Evolutionary conservation across 1,139 yeast genomes (phyloP), one percentile per base, ranked within the genome.

Genomic region (Candida dubliniensis): DNA sequence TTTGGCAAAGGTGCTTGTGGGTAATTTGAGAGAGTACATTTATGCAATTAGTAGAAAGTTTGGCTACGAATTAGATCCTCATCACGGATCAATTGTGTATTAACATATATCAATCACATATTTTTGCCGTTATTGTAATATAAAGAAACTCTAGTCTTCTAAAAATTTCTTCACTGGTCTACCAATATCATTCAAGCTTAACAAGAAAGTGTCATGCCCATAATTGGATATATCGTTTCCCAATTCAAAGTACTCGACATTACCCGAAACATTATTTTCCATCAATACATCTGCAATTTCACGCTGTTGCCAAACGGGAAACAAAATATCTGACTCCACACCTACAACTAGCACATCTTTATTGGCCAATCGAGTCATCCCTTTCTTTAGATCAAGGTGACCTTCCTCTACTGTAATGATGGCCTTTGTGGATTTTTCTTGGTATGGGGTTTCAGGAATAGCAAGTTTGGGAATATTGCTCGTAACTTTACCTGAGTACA

Each of bases 281-380:
- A 65, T 67, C 41, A 90, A 71, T 31, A 82, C 80, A 13, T 79
- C 77, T 29, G 82, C 84, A 44, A 89, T 82, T 60, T 91, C 97
- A 44, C 84, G 68, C 63, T 90, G 98, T 65, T 91, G 97, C 96
- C 96, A 88, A 34, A 85, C 89, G 1, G 98, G 98, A 71, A 90
- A 90, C 44, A 90, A 71, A 40, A 87, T 87, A 60, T 90, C 98
- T 1, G 95, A 85, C 59, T 88, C 95, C 8, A 90, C 97, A 5
- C 98, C 98, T 38, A 90, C 77, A 2, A 91, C 90, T 46, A 91
- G 67, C 4, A 87, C 76, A 36, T 85, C 82, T 50, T 83, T 81
- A 51, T 82, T 73, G 2, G 85, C 74, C 49, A 90, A 70, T 35
- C 79, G 77, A 30, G 63, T 59, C 74, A 90, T 69, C 1, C 98